Evolutionary conservation across 768 basidiomycete species (phyloP), one percentile per base, ranked within the genome.

Genomic region (Artomyces pyxidatus): DNA sequence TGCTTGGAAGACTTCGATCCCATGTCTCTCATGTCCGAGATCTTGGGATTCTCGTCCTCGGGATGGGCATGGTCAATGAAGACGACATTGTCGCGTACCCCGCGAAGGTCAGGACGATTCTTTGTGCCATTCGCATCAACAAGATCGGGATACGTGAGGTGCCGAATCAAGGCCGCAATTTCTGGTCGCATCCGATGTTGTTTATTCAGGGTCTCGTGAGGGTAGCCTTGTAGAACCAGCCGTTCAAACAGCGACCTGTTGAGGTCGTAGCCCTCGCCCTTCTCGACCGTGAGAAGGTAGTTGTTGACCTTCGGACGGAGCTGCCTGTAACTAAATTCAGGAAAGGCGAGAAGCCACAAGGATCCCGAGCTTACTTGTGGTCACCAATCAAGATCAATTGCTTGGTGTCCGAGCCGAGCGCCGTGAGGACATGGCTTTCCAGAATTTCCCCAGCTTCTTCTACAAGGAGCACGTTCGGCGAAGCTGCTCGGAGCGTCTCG

Each of bases 141-240:
- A 10, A 86, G 75, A 14, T 78, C 78, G 0, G 80, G 80, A 54
- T 87, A 86, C 0, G 83, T 85, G 14, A 86, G 68, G 7, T 66
- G 58, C 12, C 84, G 74, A 28, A 86, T 72, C 21, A 85, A 65
- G 0, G 70, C 56, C 6, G 85, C 82, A 11, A 86, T 85, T 53
- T 85, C 82, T 1, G 84, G 85, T 7, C 84, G 72, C 85, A 86
- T 86, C 11, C 85, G 77, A 58, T 85, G 84, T 51, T 86, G 85
- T 38, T 71, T 58, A 0, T 55, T 59, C 16, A 86, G 73, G 0
- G 72, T 78, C 41, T 63, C 55, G 58, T 86, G 83, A 0, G 84
- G 84, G 56, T 78, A 86, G 0, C 73, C 76, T 50, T 72, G 72
- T 9, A 76, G 60, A 17, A 85, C 77, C 1, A 85, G 72, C 4